Conservation (phyloP, 2,329 filamentous ascomycete genomes). For the Neofusicoccum parvum region DNA sequence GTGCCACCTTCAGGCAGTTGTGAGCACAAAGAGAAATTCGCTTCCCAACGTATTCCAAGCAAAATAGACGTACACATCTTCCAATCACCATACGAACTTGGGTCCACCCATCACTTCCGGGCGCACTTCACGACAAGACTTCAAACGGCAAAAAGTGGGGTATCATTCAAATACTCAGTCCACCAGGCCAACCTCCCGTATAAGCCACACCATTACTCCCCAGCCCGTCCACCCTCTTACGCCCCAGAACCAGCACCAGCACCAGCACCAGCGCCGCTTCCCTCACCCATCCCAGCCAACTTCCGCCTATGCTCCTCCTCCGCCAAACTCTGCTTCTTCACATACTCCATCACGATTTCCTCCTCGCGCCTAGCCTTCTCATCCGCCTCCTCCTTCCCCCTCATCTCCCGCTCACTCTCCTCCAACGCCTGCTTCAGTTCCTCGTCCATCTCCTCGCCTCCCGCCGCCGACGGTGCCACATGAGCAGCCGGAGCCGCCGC, state of each 20-base stretch:
- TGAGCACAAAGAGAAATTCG: no score
- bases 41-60: no score
- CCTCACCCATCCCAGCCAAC: slow-evolving; percentile 34
- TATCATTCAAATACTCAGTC: slow-evolving; percentile 5
- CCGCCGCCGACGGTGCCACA: slow-evolving; percentile 36
- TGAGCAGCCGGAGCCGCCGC: background rate
- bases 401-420: slow-evolving; percentile 27
- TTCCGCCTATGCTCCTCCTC: slow-evolving; percentile 59
- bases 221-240: background rate
- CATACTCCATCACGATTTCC: slow-evolving; percentile 69
- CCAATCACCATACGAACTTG: no score
- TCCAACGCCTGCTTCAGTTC: slow-evolving; percentile 40
- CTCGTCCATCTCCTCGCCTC: slow-evolving; percentile 35
- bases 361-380: slow-evolving; percentile 60
- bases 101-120: no score
- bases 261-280: background rate
- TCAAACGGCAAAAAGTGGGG: background rate
- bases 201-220: background rate
- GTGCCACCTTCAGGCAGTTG: no score
- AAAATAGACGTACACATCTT: no score
- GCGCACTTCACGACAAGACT: background rate
- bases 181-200: slow-evolving; percentile 6
- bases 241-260: background rate
- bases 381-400: slow-evolving; percentile 28
- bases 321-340: slow-evolving; percentile 73